Percentiles rank a stretch among this genome's conserved stretches.
phyloP scores from a whole-genome alignment of 2,329 filamentous ascomycete genomes.

The Aspergillus flavus region DNA sequence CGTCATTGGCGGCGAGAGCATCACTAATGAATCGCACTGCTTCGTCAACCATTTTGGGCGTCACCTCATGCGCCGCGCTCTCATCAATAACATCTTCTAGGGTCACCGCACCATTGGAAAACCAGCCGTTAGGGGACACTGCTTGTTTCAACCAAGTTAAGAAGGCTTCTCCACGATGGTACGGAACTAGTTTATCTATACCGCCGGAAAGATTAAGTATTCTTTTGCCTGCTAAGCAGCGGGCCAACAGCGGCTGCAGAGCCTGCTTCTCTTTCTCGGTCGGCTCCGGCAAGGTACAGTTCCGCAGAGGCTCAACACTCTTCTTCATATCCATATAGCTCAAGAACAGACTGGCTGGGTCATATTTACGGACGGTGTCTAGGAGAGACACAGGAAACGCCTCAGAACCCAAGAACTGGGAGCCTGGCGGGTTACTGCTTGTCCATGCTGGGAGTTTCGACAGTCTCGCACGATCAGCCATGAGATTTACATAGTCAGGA shows the following conservation, averaged over 20 bases:
- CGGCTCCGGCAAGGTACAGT: constrained; percentile 37
- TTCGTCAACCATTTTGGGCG: constrained; percentile 57
- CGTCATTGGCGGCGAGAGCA: constrained; percentile 36
- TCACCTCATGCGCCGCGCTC: constrained; percentile 62
- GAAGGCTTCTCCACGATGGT: constrained; percentile 59
- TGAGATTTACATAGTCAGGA: constrained; percentile 80
- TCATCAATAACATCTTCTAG: constrained; percentile 61
- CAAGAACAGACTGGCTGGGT: constrained; percentile 77
- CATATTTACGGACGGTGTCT: constrained; percentile 63
- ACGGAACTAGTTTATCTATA: constrained; percentile 63
- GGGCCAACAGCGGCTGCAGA: constrained; percentile 47
- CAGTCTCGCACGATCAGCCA: constrained; percentile 75
- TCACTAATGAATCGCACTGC: constrained; percentile 57
- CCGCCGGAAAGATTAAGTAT: constrained; percentile 58
- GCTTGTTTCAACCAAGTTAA: constrained; percentile 57
- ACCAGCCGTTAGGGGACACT: constrained; percentile 47
- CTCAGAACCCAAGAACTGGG: constrained; percentile 70
- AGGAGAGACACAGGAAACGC: constrained; percentile 76
- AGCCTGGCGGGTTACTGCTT: constrained; percentile 56
- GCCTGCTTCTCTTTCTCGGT: constrained; percentile 47
- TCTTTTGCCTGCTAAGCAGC: constrained; percentile 52
- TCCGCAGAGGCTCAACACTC: constrained; percentile 29
- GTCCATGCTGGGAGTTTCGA: constrained; percentile 68
- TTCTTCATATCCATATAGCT: constrained; percentile 43
- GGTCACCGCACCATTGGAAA: constrained; percentile 52